Evolutionary conservation across 352 stramenopile genomes (phyloP).

Genomic region (Phytophthora parvispora): DNA sequence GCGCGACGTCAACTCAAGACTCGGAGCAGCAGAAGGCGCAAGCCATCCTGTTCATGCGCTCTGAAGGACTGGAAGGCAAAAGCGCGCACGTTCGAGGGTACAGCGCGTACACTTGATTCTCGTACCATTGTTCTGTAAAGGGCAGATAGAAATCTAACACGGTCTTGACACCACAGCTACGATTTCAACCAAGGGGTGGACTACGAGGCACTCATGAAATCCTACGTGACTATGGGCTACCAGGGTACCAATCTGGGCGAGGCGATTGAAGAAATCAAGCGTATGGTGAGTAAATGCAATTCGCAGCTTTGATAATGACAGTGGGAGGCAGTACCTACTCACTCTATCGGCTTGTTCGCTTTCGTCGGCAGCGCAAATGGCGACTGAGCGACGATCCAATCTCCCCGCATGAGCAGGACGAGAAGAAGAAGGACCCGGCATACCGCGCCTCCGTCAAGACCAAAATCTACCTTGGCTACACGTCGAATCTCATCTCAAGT

Average conservation of each 20-base stretch:
- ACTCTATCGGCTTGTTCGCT: too few relatives aligned
- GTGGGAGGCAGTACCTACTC: too few relatives aligned
- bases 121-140: too few relatives aligned
- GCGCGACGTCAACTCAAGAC: not conserved
- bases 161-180: conserved; percentile 76
- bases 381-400: conserved; percentile 96
- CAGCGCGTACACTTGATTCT: not conserved
- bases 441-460: conserved; percentile 91
- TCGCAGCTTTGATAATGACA: too few relatives aligned
- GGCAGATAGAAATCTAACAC: too few relatives aligned
- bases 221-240: conserved; percentile 92
- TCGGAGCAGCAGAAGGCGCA: conserved; percentile 55
- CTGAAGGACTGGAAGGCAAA: conserved; percentile 83
- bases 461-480: conserved; percentile 99
- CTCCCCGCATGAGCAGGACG: conserved; percentile 94
- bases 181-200: conserved; percentile 94
- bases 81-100: conserved; percentile 39
- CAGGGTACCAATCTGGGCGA: conserved; percentile 98
- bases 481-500: conserved; percentile 99
- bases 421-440: conserved; percentile 80
- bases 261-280: conserved; percentile 98
- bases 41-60: conserved; percentile 79
- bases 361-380: conserved; percentile 94
- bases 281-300: conserved; percentile 93
- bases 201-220: conserved; percentile 86